Base-by-base conservation (phyloP, 768 basidiomycete genomes). In the Hirschioporus abietinus region DNA sequence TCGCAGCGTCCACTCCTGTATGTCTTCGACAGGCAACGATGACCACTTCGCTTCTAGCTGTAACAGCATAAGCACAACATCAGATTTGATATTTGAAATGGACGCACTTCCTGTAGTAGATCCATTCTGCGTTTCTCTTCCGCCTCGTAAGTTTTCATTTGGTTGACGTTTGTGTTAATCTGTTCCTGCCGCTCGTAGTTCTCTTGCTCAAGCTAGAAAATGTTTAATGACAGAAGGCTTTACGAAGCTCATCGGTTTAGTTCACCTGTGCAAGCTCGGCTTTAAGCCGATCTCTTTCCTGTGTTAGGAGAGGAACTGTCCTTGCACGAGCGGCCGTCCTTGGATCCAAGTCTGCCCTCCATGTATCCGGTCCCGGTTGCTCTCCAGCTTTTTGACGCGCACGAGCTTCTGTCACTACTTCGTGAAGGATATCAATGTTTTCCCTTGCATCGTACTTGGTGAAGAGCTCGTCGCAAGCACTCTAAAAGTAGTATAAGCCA, bases 391-490 rank as follows among this genome's bases (percentile, higher is more conserved):
- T 78, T 36, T 80, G 81, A 64, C 87, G 85, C 25, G 83, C 72
- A 73, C 87, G 69, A 0, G 90, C 91, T 35, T 91, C 90, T 12
- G 80, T 85, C 0, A 93, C 86, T 17, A 91, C 83, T 12, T 81
- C 80, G 68, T 93, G 90, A 15, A 93, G 80, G 3, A 80, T 81
- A 73, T 93, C 91, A 35, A 93, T 83, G 69, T 85, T 88, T 60
- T 88, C 86, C 69, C 85, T 84, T 1, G 90, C 86, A 63, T 84
- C 80, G 71, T 89, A 88, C 65, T 88, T 83, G 30, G 80, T 84
- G 74, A 92, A 88, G n/a, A 93, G 68, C 42, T 86, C 83, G 64
- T 92, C 88, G 57, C 89, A 81, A 68, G 88, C 85, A 42, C 84
- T 83, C 90, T 92, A 64, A 15, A 36, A 63, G 7, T 63, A 20